Percentiles rank a stretch among this genome's conserved stretches.
Evolutionary conservation across 345 rosid genomes (phyloP).

Genomic region (Syzygium aqueum): DNA sequence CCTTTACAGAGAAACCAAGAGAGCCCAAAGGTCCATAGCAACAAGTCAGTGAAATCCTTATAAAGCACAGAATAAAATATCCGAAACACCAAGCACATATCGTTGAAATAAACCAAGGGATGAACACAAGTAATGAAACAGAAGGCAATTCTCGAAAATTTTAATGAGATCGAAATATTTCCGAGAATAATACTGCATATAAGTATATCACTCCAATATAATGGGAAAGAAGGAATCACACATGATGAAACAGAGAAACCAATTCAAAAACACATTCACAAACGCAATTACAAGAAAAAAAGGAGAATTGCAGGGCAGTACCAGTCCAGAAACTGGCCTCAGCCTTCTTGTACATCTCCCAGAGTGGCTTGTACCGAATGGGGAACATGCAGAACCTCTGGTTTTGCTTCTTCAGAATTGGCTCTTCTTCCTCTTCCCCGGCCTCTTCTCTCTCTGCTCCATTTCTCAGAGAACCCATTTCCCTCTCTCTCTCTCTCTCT

Average conservation of each 20-base stretch:
- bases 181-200: not conserved
- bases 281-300: not conserved
- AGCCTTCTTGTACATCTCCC: slow-evolving; percentile 99
- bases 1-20: not conserved
- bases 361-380: slow-evolving; percentile 47
- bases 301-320: slow-evolving; percentile 3
- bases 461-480: slow-evolving; percentile 24
- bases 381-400: slow-evolving; percentile 96
- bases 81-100: not conserved
- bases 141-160: not conserved
- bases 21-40: not conserved
- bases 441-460: slow-evolving; percentile 6
- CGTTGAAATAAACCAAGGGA: not conserved
- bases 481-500: not conserved
- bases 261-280: not conserved
- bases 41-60: not conserved
- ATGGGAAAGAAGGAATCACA: not conserved
- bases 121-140: not conserved
- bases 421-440: slow-evolving; percentile 38
- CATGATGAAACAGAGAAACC: not conserved
- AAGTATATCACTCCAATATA: not conserved
- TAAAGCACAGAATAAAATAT: not conserved
- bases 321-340: slow-evolving; percentile 94
- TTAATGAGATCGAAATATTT: not conserved
- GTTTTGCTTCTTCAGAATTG: slow-evolving; percentile 53